Evolutionary conservation across 768 basidiomycete species (phyloP).

Genomic region (Glaciozyma antarctica): DNA sequence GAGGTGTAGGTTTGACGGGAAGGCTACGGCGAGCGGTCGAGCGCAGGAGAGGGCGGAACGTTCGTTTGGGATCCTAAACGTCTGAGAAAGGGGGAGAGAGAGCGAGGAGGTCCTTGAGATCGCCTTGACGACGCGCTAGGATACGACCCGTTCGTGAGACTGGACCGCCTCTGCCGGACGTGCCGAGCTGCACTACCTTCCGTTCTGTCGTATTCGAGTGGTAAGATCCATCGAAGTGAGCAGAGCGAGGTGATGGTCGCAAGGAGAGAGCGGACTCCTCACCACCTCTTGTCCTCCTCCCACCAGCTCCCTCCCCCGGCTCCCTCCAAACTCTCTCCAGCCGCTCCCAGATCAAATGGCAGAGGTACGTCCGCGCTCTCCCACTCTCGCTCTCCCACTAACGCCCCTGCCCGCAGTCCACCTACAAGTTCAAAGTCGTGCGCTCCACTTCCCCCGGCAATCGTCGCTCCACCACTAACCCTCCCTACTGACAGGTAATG

Average conservation of each 20-base stretch:
- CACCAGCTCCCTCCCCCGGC: neutral
- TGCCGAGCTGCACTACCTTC: neutral
- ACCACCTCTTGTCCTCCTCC: neutral
- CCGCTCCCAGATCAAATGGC: neutral
- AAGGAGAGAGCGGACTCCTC: too few relatives aligned
- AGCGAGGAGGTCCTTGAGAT: neutral
- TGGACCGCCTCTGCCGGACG: neutral
- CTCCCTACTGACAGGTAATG: slow-evolving; percentile 11
- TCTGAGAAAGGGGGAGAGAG: neutral
- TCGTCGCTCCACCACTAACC: neutral
- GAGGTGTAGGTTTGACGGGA: too few relatives aligned
- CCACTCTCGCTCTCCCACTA: neutral
- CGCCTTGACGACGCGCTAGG: neutral
- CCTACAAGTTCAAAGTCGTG: slow-evolving; percentile 29
- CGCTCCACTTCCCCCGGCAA: neutral
- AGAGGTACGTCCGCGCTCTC: neutral
- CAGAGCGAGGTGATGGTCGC: neutral
- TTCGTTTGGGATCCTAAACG: neutral
- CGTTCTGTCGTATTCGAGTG: neutral
- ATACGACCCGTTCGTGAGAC: neutral
- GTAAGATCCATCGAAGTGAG: neutral
- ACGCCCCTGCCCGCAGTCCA: neutral
- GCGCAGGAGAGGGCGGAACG: neutral
- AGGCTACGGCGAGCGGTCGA: too few relatives aligned
- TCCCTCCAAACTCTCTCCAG: neutral